Evolutionary conservation across 331 rosid genomes (phyloP), one percentile per base, ranked within the genome.

Genomic region (Ulmus americana): DNA sequence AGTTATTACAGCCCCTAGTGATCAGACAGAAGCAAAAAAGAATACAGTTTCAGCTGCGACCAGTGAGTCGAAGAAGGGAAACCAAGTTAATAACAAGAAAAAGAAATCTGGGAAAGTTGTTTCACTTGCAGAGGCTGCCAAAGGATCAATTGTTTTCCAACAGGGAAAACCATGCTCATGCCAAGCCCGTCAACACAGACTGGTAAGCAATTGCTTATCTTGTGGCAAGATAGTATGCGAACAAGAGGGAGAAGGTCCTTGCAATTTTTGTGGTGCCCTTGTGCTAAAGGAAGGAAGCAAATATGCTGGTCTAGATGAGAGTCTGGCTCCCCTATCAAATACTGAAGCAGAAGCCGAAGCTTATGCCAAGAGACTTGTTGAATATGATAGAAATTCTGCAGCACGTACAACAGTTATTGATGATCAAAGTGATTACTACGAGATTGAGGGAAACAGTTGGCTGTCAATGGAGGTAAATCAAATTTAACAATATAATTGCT

Each of bases 171-270:
- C 97, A 3, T 94, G 98, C 78, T 65, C 76, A 8, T 94, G 97
- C 73, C 95, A 94, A 76, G 98, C 98, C 10, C 91, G 95, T 55
- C 79, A 78, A 45, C 97, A 94, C 65, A 63, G 71, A 57, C 83
- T 89, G 18, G 71, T 87, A 74, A 85, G 95, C 78, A 94, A 94
- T 73, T 89, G 95, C 72, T 81, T 94, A 61, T 94, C 98, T 14
- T 94, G 98, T 63, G 95, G 97, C 47, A 89, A 89, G 72, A 94
- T 94, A 74, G 91, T 94, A 16, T 89, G 98, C 77, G 98, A 94
- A 66, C 95, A 89, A 75, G 98, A 87, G 85, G 98, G 98, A 50
- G 98, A 94, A 74, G 98, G 98, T 10, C 98, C 98, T 65, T 94
- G 98, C 82, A 48, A 70, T 16, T 94, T 87, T 55, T 94, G 98